Evolutionary conservation across 2,329 filamentous ascomycete genomes (phyloP), one percentile per base, ranked within the genome.

Genomic region (Calonectria hawksworthii): DNA sequence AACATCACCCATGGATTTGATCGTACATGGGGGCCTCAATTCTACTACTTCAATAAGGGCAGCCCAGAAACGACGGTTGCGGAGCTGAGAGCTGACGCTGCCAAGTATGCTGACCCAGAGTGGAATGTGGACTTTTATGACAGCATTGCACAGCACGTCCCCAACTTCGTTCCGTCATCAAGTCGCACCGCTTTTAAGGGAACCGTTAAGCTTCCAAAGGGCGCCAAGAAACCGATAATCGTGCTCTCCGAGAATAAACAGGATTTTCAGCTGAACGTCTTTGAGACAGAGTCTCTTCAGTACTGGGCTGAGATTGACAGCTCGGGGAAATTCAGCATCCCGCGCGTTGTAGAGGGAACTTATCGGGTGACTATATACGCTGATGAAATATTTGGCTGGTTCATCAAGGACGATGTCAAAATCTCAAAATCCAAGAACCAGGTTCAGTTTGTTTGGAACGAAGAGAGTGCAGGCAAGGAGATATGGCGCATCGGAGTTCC

Each of bases 1-100:
- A 92, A 93, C 77, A 93, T 93, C 77, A 92, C 90, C 0, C 82
- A 91, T 74, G 92, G 92, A 0, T 93, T 93, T 77, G 92, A 93
- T 78, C 87, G 92, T 2, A 93, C 92, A 0, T 93, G 93, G 79
- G 92, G 92, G 1, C 92, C 92, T 76, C 89, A 90, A 80, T 93
- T 89, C 79, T 93, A 89, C 78, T 87, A 92, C 79, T 93, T 93
- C 85, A 93, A 93, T 82, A 73, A 88, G 90, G 89, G 14, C 83
- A 86, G 2, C 82, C 85, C 0, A 86, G 86, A 11, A 85, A 86
- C 2, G 82, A 86, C 7, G 84, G 91, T 59, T 81, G 88, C 26
- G 84, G 85, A 3, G 86, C 92, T 63, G 3, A 86, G 89, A 30
- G 83, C 85, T 11, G 92, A 93, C 70, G 92, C 92, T 0, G 84